Percentiles rank a stretch among this genome's conserved stretches.
Conservation (phyloP, 1,139 yeast species). For the Taiozyma sp. region DNA sequence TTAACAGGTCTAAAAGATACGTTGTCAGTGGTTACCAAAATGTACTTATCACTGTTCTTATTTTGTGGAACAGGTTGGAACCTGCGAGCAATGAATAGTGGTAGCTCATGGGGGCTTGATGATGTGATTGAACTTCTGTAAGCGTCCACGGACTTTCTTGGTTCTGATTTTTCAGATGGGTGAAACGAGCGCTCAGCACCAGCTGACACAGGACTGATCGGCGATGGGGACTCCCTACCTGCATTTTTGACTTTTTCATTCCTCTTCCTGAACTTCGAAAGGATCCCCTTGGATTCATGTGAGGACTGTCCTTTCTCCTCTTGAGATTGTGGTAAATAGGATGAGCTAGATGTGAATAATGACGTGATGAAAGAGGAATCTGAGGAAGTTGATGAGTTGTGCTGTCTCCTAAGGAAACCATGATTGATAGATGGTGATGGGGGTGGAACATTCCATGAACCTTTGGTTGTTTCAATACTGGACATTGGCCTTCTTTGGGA, state of each 20-base stretch:
- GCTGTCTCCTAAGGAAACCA: conserved; percentile 54
- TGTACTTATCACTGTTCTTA: conserved; percentile 25
- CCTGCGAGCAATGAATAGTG: conserved; percentile 26
- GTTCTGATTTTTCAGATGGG: not conserved
- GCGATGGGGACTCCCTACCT: conserved; percentile 12
- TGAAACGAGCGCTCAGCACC: conserved; percentile 1
- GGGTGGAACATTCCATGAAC: conserved; percentile 26
- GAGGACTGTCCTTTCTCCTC: conserved; percentile 22
- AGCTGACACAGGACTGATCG: conserved; percentile 14
- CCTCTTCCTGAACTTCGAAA: conserved; percentile 23
- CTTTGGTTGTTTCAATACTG: conserved; percentile 35
- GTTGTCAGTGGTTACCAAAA: conserved; percentile 61
- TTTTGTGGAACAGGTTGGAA: conserved; percentile 29
- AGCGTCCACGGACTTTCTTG: not conserved
- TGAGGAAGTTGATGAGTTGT: conserved; percentile 46
- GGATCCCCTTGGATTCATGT: conserved; percentile 25
- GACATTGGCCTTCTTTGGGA: conserved; percentile 43
- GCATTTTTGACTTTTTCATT: conserved; percentile 3
- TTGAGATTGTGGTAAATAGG: conserved; percentile 14
- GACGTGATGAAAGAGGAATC: conserved; percentile 41
- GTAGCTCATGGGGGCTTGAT: not conserved
- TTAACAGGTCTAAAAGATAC: conserved; percentile 44
- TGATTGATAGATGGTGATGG: conserved; percentile 39
- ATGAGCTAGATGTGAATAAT: conserved; percentile 23
- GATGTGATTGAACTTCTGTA: not conserved